Evolutionary conservation across 306 rosid species (phyloP), one percentile per base, ranked within the genome.

Genomic region (Castanea sativa): DNA sequence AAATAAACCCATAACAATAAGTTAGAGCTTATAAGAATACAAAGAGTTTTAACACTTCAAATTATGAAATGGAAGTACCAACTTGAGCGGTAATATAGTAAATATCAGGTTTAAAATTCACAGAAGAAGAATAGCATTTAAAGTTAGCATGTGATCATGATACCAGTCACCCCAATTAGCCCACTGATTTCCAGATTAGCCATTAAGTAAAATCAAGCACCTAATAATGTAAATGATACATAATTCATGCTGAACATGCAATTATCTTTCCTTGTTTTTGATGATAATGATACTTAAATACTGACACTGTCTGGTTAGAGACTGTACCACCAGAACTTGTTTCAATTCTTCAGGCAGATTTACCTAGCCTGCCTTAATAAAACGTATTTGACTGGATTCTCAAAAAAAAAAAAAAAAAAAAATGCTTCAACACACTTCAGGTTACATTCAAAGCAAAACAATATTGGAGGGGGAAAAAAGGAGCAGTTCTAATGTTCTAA

Each of bases 401-500:
- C n/a, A n/a, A n/a, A n/a, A n/a, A n/a, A n/a, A n/a, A n/a, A n/a
- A n/a, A n/a, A n/a, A n/a, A n/a, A n/a, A n/a, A n/a, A n/a, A 12
- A 38, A 64, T 64, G 43, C 70, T 15, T 29, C 70, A 64, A 29
- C 41, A 30, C 29, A 30, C 21, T 15, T 64, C 70, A 64, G n/a
- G 43, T 64, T 30, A 14, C 68, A 20, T 2, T 11, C 5, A 60
- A 13, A 27, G 68, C 33, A 60, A 60, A 12, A 60, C 19, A 60
- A 60, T 60, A 25, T 23, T 25, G 68, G 5, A 67, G 56, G 75
- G 18, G 21, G 9, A 5, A 18, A 65, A 10, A 55, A 35, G 19
- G 10, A 77, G 29, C 33, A 74, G 16, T 20, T 27, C 72, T 71
- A 64, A 76, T 53, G 19, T 16, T 55, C 78, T 73, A 85, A 83